Evolutionary conservation across 106 monocot genomes (phyloP).

Genomic region (Triglochin maritima): DNA sequence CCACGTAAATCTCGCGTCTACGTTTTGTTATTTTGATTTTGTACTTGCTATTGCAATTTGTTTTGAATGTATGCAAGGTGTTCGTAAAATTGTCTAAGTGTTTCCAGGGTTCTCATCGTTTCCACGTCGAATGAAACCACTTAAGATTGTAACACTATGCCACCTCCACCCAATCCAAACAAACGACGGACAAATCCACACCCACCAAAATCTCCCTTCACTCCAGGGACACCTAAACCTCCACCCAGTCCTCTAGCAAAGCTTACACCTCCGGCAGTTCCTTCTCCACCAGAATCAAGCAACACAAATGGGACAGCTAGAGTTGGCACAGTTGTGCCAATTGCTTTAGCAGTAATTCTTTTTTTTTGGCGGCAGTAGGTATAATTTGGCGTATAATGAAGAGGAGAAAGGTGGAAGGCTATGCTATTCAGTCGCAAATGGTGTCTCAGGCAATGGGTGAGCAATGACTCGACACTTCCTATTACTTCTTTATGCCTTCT

Average conservation of each 20-base stretch:
- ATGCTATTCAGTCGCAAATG: conserved; percentile 25
- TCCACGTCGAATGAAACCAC: too few species aligned
- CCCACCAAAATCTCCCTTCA: background rate
- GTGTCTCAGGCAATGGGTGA: conserved; percentile 26
- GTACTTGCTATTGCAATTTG: too few species aligned
- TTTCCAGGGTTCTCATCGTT: too few species aligned
- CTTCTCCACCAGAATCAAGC: background rate
- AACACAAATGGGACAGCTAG: conserved; percentile 16
- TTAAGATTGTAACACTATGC: background rate
- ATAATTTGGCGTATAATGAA: conserved; percentile 33
- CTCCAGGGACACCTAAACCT: background rate
- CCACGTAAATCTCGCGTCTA: too few species aligned
- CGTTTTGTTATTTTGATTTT: too few species aligned
- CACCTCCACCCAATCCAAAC: conserved; percentile 5
- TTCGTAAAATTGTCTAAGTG: too few species aligned
- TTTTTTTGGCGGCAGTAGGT: conserved; percentile 29
- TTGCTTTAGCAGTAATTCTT: conserved; percentile 33
- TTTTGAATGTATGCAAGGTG: too few species aligned
- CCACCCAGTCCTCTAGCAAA: background rate
- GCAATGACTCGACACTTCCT: background rate
- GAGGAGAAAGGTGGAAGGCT: conserved; percentile 16
- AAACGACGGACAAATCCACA: background rate
- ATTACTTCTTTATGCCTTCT: background rate
- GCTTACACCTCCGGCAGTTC: background rate
- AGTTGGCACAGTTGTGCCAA: conserved; percentile 18